Evolutionary conservation across 768 basidiomycete species (phyloP).

Genomic region (Leccinum longicurvipes): DNA sequence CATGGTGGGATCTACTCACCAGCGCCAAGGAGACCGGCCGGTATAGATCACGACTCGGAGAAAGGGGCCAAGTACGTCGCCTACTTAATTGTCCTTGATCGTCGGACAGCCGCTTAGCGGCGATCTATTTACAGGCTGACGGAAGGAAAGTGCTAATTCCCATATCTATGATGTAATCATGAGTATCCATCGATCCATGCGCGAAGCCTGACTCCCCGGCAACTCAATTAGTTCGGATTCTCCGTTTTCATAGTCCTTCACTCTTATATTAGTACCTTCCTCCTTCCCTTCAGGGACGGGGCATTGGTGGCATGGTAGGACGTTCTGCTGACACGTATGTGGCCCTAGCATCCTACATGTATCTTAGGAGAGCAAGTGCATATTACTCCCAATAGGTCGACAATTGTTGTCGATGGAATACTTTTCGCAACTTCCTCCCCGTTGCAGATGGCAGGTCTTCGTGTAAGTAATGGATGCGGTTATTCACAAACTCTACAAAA

Average conservation of each 20-base stretch:
- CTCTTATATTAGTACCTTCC: constrained; percentile 47
- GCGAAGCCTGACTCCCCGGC: constrained; percentile 71
- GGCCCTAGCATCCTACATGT: background rate
- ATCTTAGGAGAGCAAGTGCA: constrained; percentile 78
- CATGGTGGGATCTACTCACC: constrained; percentile 77
- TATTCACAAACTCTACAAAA: constrained; percentile 81
- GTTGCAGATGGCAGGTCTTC: constrained; percentile 82
- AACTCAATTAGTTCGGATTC: constrained; percentile 43
- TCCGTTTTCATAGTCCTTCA: background rate
- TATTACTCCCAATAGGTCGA: constrained; percentile 72
- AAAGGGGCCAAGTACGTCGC: constrained; percentile 63
- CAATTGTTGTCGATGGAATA: background rate
- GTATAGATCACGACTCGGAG: too few relatives aligned
- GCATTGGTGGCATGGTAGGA: constrained; percentile 78
- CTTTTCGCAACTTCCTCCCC: background rate
- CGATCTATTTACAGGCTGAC: constrained; percentile 57
- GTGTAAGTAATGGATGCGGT: constrained; percentile 91
- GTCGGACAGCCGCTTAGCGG: background rate
- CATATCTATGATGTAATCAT: constrained; percentile 86
- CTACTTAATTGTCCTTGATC: background rate
- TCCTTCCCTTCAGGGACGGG: constrained; percentile 96
- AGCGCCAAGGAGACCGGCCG: too few relatives aligned
- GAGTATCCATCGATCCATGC: constrained; percentile 93
- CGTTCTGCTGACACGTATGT: background rate
- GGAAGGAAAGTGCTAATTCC: constrained; percentile 79